These are phyloP conservation scores for Salix arbutifolia DNA, from an alignment of 345 rosid genomes.

Conservation along the genomic window DNA sequence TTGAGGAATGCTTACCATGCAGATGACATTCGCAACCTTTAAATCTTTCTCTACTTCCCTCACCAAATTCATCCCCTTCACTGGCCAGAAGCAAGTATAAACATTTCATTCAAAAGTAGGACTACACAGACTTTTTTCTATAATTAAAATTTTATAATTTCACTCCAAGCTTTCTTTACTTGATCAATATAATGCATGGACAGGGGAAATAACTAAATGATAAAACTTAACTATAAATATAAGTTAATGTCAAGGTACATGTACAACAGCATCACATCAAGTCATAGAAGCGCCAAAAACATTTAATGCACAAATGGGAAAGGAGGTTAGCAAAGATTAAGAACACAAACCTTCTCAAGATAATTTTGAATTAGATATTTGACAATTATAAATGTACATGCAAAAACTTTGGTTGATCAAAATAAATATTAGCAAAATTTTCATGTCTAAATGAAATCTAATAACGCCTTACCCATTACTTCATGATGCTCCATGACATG, in stretches of 20 bases:
- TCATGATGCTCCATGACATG: constrained; percentile 96
- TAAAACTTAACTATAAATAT: neutral
- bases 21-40: constrained; percentile 91
- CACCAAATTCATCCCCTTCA: constrained; percentile 99
- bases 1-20: constrained; percentile 58
- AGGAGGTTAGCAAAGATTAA: neutral
- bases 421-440: neutral
- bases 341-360: neutral
- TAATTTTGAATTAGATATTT: neutral
- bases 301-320: neutral
- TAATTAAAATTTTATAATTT: neutral
- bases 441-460: neutral
- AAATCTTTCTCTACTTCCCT: constrained; percentile 95
- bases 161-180: neutral
- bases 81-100: constrained; percentile 66
- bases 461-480: constrained; percentile 79
- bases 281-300: neutral
- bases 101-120: constrained; percentile 13
- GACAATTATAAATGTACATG: neutral
- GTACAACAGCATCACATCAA: neutral
- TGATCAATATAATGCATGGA: neutral
- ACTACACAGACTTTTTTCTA: neutral
- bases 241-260: neutral
- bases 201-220: neutral
- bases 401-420: neutral